Evolutionary conservation across 306 rosid genomes (phyloP), one percentile per base, ranked within the genome.

Genomic region (Potentilla sterilis): DNA sequence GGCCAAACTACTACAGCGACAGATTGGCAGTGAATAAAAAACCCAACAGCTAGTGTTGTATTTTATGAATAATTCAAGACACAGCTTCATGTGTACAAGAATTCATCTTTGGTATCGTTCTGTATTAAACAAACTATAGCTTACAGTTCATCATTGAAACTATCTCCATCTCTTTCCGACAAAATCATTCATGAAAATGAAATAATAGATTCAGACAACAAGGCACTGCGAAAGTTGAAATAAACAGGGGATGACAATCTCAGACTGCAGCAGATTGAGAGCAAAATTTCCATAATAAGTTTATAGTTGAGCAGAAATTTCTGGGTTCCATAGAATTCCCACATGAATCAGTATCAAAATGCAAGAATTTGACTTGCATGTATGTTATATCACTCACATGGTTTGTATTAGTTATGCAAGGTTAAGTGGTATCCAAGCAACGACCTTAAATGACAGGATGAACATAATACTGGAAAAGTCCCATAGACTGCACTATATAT

Each of bases 401-500:
- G 21, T 58, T 59, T 59, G 13, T 16, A 16, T 14, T 15, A 64
- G 70, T n/a, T n/a, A 67, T 41, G 21, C 42, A 40, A 40, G 35
- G 35, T 38, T 7, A 3, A 40, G 28, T 11, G 24, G 18, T 9
- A 37, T 37, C 12, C 13, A 5, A 32, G 32, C n/a, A 28, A 28
- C 4, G 11, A 62, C 42, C 21, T 38, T 44, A 34, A 63, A 63
- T 7, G 46, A 64, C 28, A 65, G 7, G 43, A 6, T 9, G 9
- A 40, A 5, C 54, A 2, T 22, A 46, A 52, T 28, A 18, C 47
- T 37, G 77, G 21, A 32, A 19, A 51, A 49, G 54, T 40, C 48
- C 73, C 65, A 28, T 51, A 74, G 2, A 62, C 78, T 70, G 77
- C 62, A 75, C 55, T 59, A 75, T 68, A 2, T 35, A 46, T 54